phyloP scores from a whole-genome alignment of 306 rosid genomes.

The Cucumis cinereus region DNA sequence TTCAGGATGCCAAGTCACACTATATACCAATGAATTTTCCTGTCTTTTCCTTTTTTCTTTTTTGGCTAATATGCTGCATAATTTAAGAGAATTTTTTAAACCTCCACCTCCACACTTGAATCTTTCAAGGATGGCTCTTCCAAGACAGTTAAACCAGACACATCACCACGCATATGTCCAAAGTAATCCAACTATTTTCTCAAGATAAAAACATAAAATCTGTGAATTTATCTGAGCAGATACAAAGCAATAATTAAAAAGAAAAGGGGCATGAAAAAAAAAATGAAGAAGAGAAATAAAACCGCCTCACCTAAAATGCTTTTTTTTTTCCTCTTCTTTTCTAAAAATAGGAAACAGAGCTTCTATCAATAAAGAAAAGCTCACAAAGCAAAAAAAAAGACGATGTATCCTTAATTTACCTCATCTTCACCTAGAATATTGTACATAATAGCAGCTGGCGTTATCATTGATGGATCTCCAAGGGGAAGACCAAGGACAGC shows the following conservation, averaged over 20 bases:
- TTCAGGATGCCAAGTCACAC: not conserved
- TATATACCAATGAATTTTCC: not conserved
- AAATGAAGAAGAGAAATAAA: not conserved
- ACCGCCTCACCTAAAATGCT: not conserved
- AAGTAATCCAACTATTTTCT: not conserved
- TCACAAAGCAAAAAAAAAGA: not conserved
- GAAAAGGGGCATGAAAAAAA: not conserved
- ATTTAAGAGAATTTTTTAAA: not conserved
- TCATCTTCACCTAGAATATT: constrained; percentile 86
- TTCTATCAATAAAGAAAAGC: not conserved
- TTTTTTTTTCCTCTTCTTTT: not conserved
- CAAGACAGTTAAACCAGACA: not conserved
- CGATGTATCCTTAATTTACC: constrained; percentile 21
- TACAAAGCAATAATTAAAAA: not conserved
- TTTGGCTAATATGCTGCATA: not conserved
- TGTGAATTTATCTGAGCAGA: not conserved
- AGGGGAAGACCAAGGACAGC: constrained; percentile 96
- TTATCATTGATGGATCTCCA: constrained; percentile 87
- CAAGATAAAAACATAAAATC: not conserved
- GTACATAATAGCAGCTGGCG: constrained; percentile 79
- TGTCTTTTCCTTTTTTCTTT: not conserved
- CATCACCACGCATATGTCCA: not conserved
- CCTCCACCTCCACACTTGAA: not conserved
- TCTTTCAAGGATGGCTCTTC: not conserved
- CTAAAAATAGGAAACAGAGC: not conserved